A percentile compares a stretch with the other conserved stretches of the same genome.
Evolutionary conservation across 805 yeast species (phyloP).

Genomic region (Candida hispaniensis): DNA sequence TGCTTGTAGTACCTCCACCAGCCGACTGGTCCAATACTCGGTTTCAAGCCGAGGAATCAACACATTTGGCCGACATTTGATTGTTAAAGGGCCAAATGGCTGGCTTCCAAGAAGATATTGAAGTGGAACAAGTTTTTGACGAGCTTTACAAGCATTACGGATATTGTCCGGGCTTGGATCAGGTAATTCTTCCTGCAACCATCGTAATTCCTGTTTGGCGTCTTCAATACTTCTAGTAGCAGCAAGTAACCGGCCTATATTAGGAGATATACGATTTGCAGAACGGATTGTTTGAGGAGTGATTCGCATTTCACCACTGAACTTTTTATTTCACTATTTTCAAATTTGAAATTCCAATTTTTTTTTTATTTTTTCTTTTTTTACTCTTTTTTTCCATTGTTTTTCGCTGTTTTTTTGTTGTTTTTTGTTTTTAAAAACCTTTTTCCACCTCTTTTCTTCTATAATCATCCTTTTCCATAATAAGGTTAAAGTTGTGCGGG

Average conservation of each 20-base stretch:
- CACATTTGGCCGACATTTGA: slow-evolving; percentile 8
- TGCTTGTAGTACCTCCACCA: too few relatives aligned
- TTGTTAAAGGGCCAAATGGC: slow-evolving; percentile 8
- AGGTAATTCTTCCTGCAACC: slow-evolving; percentile 11
- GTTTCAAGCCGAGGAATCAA: slow-evolving; percentile 11
- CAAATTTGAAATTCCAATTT: too few relatives aligned
- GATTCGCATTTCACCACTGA: too few relatives aligned
- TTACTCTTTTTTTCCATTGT: too few relatives aligned
- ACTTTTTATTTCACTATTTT: too few relatives aligned
- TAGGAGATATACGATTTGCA: slow-evolving; percentile 8
- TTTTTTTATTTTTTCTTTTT: too few relatives aligned
- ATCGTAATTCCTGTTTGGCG: slow-evolving; percentile 6
- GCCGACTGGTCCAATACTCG: slow-evolving; percentile 7
- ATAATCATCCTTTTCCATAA: too few relatives aligned
- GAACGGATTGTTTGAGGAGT: slow-evolving; percentile 1
- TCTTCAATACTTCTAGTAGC: slow-evolving; percentile 4
- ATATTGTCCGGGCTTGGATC: slow-evolving; percentile 13
- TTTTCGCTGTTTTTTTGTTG: too few relatives aligned
- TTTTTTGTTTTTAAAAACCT: too few relatives aligned
- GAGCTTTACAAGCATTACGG: slow-evolving; percentile 1
- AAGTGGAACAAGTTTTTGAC: slow-evolving; percentile 1
- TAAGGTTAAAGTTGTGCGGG: too few relatives aligned
- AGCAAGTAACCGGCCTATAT: slow-evolving; percentile 1
- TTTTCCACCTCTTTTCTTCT: too few relatives aligned
- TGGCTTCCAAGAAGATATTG: slow-evolving; percentile 13